phyloP scores from a whole-genome alignment of 805 yeast species.

The Kregervanrija pseudodelftensis region DNA sequence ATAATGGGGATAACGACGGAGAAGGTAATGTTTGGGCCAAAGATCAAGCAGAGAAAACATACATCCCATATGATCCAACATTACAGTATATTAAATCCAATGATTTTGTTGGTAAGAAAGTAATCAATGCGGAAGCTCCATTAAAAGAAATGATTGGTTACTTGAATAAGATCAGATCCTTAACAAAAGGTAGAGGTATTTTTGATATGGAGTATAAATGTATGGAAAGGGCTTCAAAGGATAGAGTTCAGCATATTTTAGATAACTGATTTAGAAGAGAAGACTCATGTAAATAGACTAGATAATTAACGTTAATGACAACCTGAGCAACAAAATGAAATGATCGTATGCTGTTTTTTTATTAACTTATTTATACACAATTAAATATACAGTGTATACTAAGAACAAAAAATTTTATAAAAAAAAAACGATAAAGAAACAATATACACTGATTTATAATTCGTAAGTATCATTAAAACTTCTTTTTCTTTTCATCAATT shows the following conservation, averaged over 20 bases:
- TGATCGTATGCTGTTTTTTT: no score
- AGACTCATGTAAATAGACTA: no score
- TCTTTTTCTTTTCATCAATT: conserved; percentile 90
- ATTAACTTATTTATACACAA: no score
- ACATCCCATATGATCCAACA: conserved; percentile 74
- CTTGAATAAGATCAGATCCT: conserved; percentile 63
- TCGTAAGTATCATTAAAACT: conserved; percentile 4
- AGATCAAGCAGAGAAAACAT: conserved; percentile 53
- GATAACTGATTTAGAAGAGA: conserved; percentile 5
- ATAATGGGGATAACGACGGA: conserved; percentile 9
- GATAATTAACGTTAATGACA: no score
- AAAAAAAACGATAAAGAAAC: no score
- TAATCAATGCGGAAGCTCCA: conserved; percentile 76
- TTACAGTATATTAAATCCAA: conserved; percentile 27
- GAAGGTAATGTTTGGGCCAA: conserved; percentile 40
- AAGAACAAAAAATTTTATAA: no score
- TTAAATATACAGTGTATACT: no score
- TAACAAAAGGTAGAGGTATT: conserved; percentile 85
- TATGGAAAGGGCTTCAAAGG: conserved; percentile 59
- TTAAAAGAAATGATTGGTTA: conserved; percentile 88
- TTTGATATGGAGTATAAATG: conserved; percentile 73
- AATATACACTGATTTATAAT: not conserved
- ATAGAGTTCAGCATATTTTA: conserved; percentile 35
- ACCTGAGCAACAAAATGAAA: no score
- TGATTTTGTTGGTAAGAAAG: conserved; percentile 34